phyloP scores from a whole-genome alignment of 306 rosid genomes.

The Herpetospermum pedunculosum region DNA sequence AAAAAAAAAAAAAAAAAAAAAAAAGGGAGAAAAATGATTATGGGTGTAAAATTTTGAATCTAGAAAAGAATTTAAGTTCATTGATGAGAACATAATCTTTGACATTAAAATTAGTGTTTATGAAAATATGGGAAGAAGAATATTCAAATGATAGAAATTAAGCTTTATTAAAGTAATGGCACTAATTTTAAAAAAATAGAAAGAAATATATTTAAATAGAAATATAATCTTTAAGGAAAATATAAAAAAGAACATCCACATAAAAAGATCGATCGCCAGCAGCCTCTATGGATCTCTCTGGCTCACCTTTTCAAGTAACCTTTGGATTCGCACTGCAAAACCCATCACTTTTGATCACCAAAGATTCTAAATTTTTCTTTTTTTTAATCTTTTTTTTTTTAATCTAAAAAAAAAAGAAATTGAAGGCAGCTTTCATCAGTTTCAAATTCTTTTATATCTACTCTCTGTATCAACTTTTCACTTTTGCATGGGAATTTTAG shows the following conservation, averaged over 20 bases:
- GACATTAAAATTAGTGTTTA: not conserved
- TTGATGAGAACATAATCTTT: constrained; percentile 3
- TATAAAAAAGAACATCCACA: not conserved
- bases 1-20: too few species aligned
- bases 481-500: constrained; percentile 44
- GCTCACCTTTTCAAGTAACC: constrained; percentile 73
- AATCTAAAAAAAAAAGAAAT: not conserved
- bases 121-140: not conserved
- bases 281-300: constrained; percentile 5
- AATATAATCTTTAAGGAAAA: not conserved
- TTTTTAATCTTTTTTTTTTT: constrained; percentile 5
- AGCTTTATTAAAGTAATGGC: constrained; percentile 4
- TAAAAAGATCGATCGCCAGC: not conserved
- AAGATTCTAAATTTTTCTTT: constrained; percentile 47
- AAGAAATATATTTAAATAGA: not conserved
- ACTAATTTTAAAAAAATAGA: not conserved
- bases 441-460: not conserved
- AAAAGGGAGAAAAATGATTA: too few species aligned
- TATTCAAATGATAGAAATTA: not conserved
- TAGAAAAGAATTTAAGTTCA: too few species aligned
- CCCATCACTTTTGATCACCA: constrained; percentile 51
- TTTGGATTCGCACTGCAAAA: constrained; percentile 56
- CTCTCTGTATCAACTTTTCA: not conserved
- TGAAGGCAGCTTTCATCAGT: constrained; percentile 5
- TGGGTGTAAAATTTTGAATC: too few species aligned